A percentile compares a stretch with the other conserved stretches of the same genome.
Evolutionary conservation across 805 yeast species (phyloP).

Genomic region (Saccharomycopsis sp.): DNA sequence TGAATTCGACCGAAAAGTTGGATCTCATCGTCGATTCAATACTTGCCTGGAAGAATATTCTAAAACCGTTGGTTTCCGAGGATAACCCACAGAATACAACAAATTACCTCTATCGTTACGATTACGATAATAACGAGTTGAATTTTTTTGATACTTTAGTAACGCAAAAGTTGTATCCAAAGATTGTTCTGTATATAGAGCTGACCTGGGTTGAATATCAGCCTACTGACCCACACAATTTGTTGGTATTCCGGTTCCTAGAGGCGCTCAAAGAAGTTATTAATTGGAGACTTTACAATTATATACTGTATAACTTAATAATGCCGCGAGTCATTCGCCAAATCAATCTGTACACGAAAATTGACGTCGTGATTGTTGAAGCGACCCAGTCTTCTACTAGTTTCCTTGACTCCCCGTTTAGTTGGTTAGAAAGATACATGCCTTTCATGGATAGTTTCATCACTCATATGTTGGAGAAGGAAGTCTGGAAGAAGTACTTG

Average conservation of each 20-base stretch:
- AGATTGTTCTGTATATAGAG: conserved; percentile 4
- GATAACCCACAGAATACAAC: not conserved
- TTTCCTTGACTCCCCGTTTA: not conserved
- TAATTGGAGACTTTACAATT: not conserved
- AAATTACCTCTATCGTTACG: not conserved
- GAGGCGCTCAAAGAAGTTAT: conserved; percentile 23
- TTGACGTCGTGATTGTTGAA: not conserved
- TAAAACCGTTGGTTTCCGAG: not conserved
- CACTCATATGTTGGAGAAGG: not conserved
- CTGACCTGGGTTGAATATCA: conserved; percentile 21
- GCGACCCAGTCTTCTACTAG: not conserved
- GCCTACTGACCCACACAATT: conserved; percentile 24
- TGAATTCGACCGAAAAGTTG: not conserved
- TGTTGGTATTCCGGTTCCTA: conserved; percentile 14
- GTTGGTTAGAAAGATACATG: not conserved
- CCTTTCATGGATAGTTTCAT: not conserved
- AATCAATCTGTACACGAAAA: not conserved
- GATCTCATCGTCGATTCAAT: not conserved
- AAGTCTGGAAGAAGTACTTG: not conserved
- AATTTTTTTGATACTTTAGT: conserved; percentile 20
- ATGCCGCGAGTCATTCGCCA: not conserved
- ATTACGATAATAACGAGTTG: conserved; percentile 23
- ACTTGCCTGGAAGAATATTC: not conserved
- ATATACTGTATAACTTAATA: not conserved
- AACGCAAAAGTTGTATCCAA: conserved; percentile 6